Evolutionary conservation across 164 flowering plant genomes (phyloP).

Genomic region (Protea cynaroides): DNA sequence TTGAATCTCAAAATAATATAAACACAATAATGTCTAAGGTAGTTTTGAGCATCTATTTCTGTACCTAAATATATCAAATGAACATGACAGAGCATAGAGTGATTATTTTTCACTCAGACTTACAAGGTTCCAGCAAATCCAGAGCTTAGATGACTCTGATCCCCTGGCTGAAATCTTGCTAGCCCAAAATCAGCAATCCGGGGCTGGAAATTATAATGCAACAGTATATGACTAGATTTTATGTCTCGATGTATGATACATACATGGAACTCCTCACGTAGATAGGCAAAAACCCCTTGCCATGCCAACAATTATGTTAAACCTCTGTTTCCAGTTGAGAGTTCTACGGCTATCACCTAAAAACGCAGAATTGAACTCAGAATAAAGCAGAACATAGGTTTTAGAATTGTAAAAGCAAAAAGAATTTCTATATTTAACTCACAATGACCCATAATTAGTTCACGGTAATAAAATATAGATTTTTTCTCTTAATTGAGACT

Average conservation of each 20-base stretch:
- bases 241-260: constrained; percentile 58
- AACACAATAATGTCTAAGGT: too few species aligned
- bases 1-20: too few species aligned
- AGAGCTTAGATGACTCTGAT: constrained; percentile 48
- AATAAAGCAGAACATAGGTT: too few species aligned
- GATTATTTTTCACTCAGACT: constrained; percentile 10
- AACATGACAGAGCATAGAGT: too few species aligned
- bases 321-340: constrained; percentile 51
- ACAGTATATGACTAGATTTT: constrained; percentile 45
- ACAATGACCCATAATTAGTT: too few species aligned
- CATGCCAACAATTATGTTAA: constrained; percentile 44
- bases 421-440: too few species aligned
- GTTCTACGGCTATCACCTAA: constrained; percentile 37
- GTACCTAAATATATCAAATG: too few species aligned
- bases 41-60: too few species aligned
- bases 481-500: too few species aligned
- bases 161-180: constrained; percentile 55
- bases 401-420: too few species aligned
- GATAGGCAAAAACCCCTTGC: constrained; percentile 59
- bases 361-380: too few species aligned
- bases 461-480: too few species aligned
- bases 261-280: constrained; percentile 53
- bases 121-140: constrained; percentile 64
- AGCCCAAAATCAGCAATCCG: constrained; percentile 61
- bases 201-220: constrained; percentile 48